phyloP scores from a whole-genome alignment of 2,329 filamentous ascomycete genomes.

The Fusarium albidum region DNA sequence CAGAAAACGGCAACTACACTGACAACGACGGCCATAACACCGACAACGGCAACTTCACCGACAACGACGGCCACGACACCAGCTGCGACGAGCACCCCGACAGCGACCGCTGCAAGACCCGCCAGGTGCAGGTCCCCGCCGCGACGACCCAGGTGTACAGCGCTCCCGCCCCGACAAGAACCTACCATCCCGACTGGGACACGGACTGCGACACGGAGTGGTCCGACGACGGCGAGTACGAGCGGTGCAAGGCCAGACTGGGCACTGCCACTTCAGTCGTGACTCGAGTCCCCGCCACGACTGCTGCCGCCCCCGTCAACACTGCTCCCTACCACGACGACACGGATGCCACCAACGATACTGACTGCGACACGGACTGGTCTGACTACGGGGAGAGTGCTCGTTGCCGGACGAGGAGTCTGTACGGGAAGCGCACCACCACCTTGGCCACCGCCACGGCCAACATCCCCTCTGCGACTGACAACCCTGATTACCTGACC shows the following conservation, averaged over 20 bases:
- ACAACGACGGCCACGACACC: not conserved
- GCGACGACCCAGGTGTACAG: not conserved
- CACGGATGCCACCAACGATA: not conserved
- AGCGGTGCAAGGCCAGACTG: not conserved
- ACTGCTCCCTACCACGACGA: not conserved
- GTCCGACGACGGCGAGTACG: constrained; percentile 1
- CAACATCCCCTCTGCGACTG: not conserved
- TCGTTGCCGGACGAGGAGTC: not conserved
- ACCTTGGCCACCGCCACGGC: not conserved
- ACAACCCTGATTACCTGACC: not conserved
- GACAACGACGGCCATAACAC: too few relatives aligned
- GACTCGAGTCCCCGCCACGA: not conserved
- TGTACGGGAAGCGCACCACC: not conserved
- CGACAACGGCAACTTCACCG: not conserved
- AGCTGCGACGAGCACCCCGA: not conserved
- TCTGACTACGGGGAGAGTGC: constrained; percentile 1
- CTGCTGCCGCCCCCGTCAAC: not conserved
- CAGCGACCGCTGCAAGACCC: not conserved
- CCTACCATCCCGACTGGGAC: not conserved
- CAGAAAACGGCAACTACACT: too few relatives aligned
- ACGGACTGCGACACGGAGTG: constrained; percentile 4
- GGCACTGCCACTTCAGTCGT: not conserved
- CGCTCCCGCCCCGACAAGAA: not conserved
- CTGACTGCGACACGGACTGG: not conserved
- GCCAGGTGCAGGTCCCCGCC: not conserved